These are phyloP conservation scores for Metschnikowia aberdeeniae DNA, from an alignment of 805 yeast species.

Conservation along the genomic window DNA sequence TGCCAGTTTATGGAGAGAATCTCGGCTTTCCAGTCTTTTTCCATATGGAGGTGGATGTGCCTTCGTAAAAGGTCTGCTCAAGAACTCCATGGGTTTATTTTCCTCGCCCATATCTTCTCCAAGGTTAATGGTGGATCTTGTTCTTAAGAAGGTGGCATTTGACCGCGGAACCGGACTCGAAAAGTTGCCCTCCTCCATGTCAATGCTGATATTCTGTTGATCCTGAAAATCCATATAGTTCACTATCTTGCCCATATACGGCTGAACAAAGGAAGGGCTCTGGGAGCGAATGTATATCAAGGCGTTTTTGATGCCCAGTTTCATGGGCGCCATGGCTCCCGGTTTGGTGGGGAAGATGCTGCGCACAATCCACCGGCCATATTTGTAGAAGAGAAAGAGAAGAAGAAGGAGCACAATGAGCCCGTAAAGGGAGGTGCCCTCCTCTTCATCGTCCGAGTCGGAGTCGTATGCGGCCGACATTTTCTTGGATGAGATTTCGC, in stretches of 20 bases:
- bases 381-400: conserved; percentile 14
- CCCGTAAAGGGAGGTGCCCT: conserved; percentile 5
- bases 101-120: conserved; percentile 8
- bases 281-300: conserved; percentile 6
- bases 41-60: conserved; percentile 7
- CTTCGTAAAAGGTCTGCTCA: conserved; percentile 33
- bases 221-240: conserved; percentile 18
- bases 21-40: conserved; percentile 12
- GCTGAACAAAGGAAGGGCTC: conserved; percentile 20
- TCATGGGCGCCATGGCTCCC: neutral
- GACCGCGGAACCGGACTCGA: conserved; percentile 15
- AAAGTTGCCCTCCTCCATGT: conserved; percentile 34
- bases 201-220: conserved; percentile 21
- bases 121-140: conserved; percentile 35
- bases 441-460: conserved; percentile 18
- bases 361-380: neutral
- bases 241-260: conserved; percentile 18
- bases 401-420: conserved; percentile 18
- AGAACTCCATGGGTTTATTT: conserved; percentile 15
- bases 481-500: conserved; percentile 29
- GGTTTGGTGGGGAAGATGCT: neutral
- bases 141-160: conserved; percentile 28
- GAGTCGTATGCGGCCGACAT: conserved; percentile 6
- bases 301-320: conserved; percentile 8
- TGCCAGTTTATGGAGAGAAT: conserved; percentile 9